Percentiles rank a stretch among this genome's conserved stretches.
Evolutionary conservation across 1,284 basidiomycete genomes (phyloP).

Genomic region (Apiotrichum laibachii): DNA sequence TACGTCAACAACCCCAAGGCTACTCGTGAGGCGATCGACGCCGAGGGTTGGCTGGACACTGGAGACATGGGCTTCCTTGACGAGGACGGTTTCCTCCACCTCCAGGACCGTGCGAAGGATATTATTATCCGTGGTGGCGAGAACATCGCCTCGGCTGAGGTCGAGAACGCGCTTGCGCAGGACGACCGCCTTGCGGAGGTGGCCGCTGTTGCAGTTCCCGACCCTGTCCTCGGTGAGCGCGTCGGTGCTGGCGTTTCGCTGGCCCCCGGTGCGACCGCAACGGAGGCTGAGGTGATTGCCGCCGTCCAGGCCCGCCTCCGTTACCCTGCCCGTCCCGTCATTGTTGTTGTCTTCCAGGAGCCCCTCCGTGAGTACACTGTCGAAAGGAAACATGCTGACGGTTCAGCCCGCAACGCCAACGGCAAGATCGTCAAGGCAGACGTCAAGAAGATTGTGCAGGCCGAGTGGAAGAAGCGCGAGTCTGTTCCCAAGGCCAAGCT

Average conservation of each 20-base stretch:
- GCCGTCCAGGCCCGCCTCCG: constrained; percentile 15
- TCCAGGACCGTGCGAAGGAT: constrained; percentile 40
- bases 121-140: constrained; percentile 49
- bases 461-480: constrained; percentile 3
- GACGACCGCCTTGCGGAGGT: constrained; percentile 37
- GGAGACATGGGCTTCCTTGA: constrained; percentile 44
- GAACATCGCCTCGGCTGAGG: constrained; percentile 40
- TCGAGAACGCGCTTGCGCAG: constrained; percentile 43
- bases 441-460: constrained; percentile 17
- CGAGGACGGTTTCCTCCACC: constrained; percentile 38
- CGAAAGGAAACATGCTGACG: neutral
- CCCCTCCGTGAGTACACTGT: constrained; percentile 15
- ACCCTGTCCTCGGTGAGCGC: constrained; percentile 38
- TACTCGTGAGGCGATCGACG: constrained; percentile 22
- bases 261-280: constrained; percentile 13
- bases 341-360: constrained; percentile 12
- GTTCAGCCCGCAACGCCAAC: constrained; percentile 20
- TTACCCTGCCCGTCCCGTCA: constrained; percentile 16
- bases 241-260: constrained; percentile 40
- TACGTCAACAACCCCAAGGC: constrained; percentile 28
- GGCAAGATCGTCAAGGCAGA: constrained; percentile 21
- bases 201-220: constrained; percentile 40
- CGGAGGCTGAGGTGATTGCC: constrained; percentile 9
- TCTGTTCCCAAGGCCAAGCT: constrained; percentile 8
- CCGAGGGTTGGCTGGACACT: constrained; percentile 44